Evolutionary conservation across 2,329 filamentous ascomycete species (phyloP), one percentile per base, ranked within the genome.

Genomic region (Curvularia sp.): DNA sequence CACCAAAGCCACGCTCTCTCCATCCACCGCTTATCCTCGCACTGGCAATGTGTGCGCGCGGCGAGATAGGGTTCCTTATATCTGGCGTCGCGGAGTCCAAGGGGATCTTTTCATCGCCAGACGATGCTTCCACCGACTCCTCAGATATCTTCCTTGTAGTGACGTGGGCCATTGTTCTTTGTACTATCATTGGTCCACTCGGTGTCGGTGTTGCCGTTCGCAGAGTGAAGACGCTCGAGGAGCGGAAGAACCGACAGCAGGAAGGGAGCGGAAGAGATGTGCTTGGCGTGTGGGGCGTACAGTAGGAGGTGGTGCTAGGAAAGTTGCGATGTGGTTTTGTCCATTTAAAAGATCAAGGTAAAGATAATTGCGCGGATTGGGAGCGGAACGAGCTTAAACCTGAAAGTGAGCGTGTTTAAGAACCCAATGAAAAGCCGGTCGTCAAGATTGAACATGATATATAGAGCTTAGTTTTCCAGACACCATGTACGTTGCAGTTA

Each of bases 61-160:
- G 91, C 0, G 91, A 95, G 72, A 91, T 94, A 32, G 90, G 90
- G 0, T 92, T 92, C 60, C 74, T 94, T 42, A 91, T 95, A 60
- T 87, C 88, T 1, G 86, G 88, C 0, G 74, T 93, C 0, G 89
- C 89, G 0, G 83, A 91, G 66, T 82, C 77, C 5, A 77, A 79
- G 13, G 81, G 82, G 0, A 78, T 85, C 10, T 85, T 85, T 58
- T 72, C 73, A 1, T 60, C 65, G 5, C 53, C 65, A 1, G 45
- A 57, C 12, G 25, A 47, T 8, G 57, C 50, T 18, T 53, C 54
- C 1, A 56, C 60, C 6, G 66, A 61, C 2, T 72, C 74, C 15
- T 79, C 80, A 0, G 80, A 84, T 32, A 78, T 83, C 0, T 86
- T 84, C 58, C 71, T 86, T 2, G 77, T 84, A 0, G 80, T 82